Evolutionary conservation across 164 flowering plant genomes (phyloP).

Genomic region (Kalanchoe fedtschenkoi): DNA sequence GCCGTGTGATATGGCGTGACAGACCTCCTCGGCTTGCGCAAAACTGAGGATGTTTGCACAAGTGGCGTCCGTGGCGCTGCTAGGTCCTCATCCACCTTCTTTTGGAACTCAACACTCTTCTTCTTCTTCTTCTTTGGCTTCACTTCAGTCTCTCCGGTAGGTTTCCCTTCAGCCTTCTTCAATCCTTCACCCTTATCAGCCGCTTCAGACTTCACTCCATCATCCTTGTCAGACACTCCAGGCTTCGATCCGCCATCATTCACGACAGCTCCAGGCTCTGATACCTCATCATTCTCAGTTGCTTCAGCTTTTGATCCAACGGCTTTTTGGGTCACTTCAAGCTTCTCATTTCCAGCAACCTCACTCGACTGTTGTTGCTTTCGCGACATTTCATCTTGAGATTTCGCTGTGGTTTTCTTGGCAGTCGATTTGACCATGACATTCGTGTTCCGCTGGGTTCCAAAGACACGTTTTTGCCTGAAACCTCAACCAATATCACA

Average conservation of each 20-base stretch:
- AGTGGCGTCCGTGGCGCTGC: constrained; percentile 18
- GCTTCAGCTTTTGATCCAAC: background rate
- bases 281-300: background rate
- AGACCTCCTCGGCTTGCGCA: constrained; percentile 7
- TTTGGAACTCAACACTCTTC: constrained; percentile 22
- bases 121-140: constrained; percentile 10
- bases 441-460: constrained; percentile 1
- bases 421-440: background rate
- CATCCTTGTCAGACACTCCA: background rate
- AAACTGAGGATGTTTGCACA: constrained; percentile 3
- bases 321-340: background rate
- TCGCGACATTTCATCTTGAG: background rate
- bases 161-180: constrained; percentile 5
- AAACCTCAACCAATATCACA: background rate
- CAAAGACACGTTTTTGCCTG: constrained; percentile 3
- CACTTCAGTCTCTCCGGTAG: background rate
- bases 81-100: constrained; percentile 1
- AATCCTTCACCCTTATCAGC: background rate
- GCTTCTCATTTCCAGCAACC: background rate
- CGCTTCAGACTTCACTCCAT: background rate
- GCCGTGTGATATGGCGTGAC: constrained; percentile 29
- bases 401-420: background rate
- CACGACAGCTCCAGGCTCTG: background rate
- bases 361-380: background rate
- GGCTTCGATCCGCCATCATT: background rate